These are phyloP conservation scores for Colletotrichum gloeosporioides DNA, from an alignment of 2,329 filamentous ascomycete genomes.

Conservation along the genomic window DNA sequence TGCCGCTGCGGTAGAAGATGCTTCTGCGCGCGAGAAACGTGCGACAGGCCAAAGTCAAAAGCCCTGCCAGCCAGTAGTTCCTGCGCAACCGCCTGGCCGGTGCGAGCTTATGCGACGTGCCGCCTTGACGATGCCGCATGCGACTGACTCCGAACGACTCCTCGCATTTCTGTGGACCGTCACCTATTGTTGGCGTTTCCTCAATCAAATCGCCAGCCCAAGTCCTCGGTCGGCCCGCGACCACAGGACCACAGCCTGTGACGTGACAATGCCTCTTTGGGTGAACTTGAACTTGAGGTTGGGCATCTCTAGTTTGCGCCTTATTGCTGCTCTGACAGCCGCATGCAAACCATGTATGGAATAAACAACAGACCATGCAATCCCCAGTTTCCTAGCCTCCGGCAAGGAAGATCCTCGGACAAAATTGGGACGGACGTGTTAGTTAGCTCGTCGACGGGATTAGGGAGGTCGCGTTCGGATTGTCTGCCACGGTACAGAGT, in stretches of 20 bases:
- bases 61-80: background rate
- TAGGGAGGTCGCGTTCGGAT: background rate
- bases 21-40: background rate
- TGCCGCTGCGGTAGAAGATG: background rate
- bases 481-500: background rate
- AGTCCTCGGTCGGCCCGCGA: background rate
- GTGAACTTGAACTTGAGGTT: background rate
- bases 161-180: background rate
- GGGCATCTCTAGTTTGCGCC: background rate
- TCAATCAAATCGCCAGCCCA: background rate
- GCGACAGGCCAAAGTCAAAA: background rate
- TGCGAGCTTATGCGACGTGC: background rate
- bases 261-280: background rate
- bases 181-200: background rate
- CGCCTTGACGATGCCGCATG: background rate
- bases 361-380: slow-evolving; percentile 10
- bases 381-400: background rate
- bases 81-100: background rate
- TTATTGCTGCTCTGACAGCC: background rate
- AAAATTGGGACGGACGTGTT: background rate
- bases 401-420: slow-evolving; percentile 6
- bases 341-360: background rate
- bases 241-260: background rate
- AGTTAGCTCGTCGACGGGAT: background rate
- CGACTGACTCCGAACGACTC: background rate